Evolutionary conservation across 2,329 filamentous ascomycete genomes (phyloP), one percentile per base, ranked within the genome.

Genomic region (Ascochyta fabae): DNA sequence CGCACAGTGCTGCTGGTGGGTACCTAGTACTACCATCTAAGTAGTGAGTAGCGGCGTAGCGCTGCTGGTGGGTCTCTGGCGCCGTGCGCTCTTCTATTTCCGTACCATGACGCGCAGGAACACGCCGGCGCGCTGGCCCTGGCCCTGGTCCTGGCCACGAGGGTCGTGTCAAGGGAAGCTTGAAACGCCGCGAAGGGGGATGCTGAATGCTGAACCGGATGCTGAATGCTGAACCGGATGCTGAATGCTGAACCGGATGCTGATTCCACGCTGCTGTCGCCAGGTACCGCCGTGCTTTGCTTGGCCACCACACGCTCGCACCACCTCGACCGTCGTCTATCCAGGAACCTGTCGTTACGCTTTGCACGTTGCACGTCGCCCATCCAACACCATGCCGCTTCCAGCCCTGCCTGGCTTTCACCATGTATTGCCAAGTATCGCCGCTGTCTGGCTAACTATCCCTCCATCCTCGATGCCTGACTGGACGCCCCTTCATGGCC

Each of bases 21-120:
- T 9, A 27, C 16, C 16, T 16, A 16, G 16, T 16, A 16, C 16
- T 16, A 16, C 16, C 16, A 16, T 16, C 16, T 16, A 16, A 16
- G 26, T 2, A 27, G 26, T 10, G 8, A 10, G 27, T 10, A 4
- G 29, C 9, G 10, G 8, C 4, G 27, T 10, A 4, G 29, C 9
- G 10, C 27, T 35, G 8, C 29, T 34, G 42, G 13, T 24, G 42
- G 42, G 19, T 19, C 39, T 19, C 24, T 31, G 29, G 13, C 29
- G 29, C 51, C 45, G 34, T 49, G 46, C 41, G 47, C 29, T 15
- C 12, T 35, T 51, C 53, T 56, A 56, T 56, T 51, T 56, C 38
- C 26, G 53, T 46, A 46, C 42, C 23, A 56, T 51, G 53, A 51
- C 43, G 47, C 48, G 53, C 42, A 47, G 53, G 26, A 36, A 19